A percentile compares a stretch with the other conserved stretches of the same genome.
phyloP scores from a whole-genome alignment of 768 basidiomycete species.

The Sporobolomyces roseus region DNA sequence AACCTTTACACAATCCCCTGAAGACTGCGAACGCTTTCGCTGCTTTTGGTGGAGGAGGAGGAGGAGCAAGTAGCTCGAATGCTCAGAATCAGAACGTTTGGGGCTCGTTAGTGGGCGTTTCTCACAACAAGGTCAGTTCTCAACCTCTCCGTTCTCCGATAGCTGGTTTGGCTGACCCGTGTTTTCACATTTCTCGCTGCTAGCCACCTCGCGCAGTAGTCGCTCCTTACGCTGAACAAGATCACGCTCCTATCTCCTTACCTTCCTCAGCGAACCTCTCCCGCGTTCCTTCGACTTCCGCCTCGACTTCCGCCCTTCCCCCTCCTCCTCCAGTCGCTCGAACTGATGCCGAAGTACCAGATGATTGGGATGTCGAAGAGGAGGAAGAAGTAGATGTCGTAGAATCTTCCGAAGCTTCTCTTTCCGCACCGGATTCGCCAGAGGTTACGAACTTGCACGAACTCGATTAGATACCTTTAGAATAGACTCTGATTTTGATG shows the following conservation, averaged over 20 bases:
- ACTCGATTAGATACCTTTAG: not conserved
- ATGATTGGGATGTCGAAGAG: conserved; percentile 7
- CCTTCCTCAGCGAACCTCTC: conserved; percentile 1
- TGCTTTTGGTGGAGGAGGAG: not conserved
- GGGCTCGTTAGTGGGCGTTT: conserved; percentile 18
- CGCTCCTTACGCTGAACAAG: conserved; percentile 25
- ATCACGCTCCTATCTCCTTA: conserved; percentile 9
- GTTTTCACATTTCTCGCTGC: not conserved
- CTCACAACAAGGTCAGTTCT: conserved; percentile 23
- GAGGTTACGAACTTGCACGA: not conserved
- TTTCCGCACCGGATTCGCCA: too few species aligned
- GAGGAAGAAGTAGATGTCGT: not conserved
- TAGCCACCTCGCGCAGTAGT: conserved; percentile 38
- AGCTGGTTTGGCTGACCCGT: too few species aligned
- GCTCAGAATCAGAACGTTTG: conserved; percentile 5
- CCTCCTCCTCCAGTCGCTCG: not conserved
- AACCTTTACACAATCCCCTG: not conserved
- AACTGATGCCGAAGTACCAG: not conserved
- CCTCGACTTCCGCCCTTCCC: not conserved
- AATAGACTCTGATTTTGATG: not conserved
- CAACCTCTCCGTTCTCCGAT: not conserved
- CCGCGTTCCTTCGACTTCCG: not conserved
- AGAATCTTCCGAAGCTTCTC: too few species aligned
- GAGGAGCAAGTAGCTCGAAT: not conserved
- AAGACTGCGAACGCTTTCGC: conserved; percentile 33